Percentiles rank a stretch among this genome's conserved stretches.
phyloP scores from a whole-genome alignment of 495 filamentous ascomycete genomes.

The Aspergillus mulundensis region DNA sequence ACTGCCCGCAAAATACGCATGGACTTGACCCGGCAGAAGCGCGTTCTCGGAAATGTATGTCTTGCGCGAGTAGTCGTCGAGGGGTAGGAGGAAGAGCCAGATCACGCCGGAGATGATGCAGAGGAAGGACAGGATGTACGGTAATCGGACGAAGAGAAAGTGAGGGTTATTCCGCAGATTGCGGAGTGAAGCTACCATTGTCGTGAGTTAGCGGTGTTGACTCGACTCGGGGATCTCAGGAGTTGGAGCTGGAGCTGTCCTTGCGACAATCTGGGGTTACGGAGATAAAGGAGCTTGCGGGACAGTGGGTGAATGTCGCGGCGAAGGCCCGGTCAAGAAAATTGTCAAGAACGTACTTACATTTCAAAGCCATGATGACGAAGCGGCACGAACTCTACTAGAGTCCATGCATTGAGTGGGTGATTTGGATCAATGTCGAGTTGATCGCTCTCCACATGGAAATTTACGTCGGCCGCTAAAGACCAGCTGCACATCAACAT shows the following conservation, averaged over 20 bases:
- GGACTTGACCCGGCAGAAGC: constrained; percentile 89
- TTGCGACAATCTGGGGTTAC: constrained; percentile 20
- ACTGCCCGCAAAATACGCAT: constrained; percentile 94
- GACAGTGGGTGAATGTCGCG: not conserved
- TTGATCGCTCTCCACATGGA: constrained; percentile 11
- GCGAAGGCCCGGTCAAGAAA: not conserved
- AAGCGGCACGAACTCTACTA: constrained; percentile 18
- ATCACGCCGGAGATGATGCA: constrained; percentile 83
- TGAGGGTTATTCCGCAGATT: constrained; percentile 42
- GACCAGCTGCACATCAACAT: constrained; percentile 23
- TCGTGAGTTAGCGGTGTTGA: constrained; percentile 18
- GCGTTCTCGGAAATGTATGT: constrained; percentile 99
- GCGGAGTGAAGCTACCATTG: constrained; percentile 37
- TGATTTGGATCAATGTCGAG: not conserved
- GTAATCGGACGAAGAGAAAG: constrained; percentile 38
- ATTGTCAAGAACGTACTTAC: constrained; percentile 23
- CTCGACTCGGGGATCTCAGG: not conserved
- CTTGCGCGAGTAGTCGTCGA: constrained; percentile 83
- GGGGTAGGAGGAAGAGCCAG: constrained; percentile 90
- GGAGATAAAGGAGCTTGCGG: not conserved
- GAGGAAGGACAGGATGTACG: constrained; percentile 64
- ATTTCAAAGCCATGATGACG: constrained; percentile 39
- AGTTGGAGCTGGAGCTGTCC: constrained; percentile 17
- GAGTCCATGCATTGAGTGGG: constrained; percentile 14
- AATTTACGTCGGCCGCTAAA: constrained; percentile 27